Conservation (phyloP, 169 alveolate species). For the Cryptosporidium ubiquitum region DNA sequence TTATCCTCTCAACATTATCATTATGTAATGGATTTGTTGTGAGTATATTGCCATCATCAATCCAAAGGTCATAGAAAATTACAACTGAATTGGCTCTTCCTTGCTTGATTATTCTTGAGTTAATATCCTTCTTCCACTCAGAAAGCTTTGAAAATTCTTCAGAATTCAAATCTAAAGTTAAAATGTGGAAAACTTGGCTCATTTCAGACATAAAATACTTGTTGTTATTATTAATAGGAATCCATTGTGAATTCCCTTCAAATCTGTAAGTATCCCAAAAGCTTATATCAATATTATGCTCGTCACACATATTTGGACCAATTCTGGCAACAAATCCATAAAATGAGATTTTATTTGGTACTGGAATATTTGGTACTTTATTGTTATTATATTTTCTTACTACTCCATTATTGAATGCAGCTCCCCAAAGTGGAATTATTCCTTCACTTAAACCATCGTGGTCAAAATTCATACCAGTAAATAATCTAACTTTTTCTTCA, state of each 20-base stretch:
- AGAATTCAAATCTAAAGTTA: conserved; percentile 35
- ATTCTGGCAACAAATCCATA: conserved; percentile 65
- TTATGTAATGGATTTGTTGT: conserved; percentile 25
- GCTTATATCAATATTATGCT: not conserved
- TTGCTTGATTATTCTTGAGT: not conserved
- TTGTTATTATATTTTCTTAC: conserved; percentile 42
- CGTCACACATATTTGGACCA: conserved; percentile 18
- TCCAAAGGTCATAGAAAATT: conserved; percentile 52
- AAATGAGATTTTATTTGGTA: conserved; percentile 47
- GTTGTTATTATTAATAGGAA: conserved; percentile 21
- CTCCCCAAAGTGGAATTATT: conserved; percentile 65
- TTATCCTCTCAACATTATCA: conserved; percentile 11
- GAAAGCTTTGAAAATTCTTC: conserved; percentile 34
- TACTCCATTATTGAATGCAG: conserved; percentile 43
- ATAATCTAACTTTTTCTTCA: conserved; percentile 52
- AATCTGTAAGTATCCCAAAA: conserved; percentile 73
- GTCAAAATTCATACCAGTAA: conserved; percentile 69
- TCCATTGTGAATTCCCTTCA: conserved; percentile 65
- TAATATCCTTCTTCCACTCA: conserved; percentile 24
- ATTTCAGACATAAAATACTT: conserved; percentile 8
- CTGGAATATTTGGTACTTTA: conserved; percentile 35
- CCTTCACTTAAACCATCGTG: conserved; percentile 73
- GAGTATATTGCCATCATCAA: conserved; percentile 18
- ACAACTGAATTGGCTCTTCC: conserved; percentile 61
- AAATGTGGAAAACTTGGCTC: conserved; percentile 45